Percentiles rank a stretch among this genome's conserved stretches.
These are phyloP conservation scores for Skeletonema tropicum DNA, from an alignment of 108 stramenopile species.

Conservation along the genomic window DNA sequence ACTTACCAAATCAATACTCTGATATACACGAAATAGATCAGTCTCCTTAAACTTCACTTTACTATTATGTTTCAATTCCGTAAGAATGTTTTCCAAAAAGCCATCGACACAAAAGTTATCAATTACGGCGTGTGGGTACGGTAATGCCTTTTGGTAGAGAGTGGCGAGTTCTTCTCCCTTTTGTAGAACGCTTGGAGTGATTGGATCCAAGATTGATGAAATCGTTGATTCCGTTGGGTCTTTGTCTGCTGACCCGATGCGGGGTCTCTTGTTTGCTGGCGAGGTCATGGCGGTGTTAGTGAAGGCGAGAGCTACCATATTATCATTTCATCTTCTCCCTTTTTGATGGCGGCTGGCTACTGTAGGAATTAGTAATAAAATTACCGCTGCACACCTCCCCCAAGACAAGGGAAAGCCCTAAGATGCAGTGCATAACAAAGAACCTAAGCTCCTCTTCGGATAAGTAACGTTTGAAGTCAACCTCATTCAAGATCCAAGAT, in stretches of 20 bases:
- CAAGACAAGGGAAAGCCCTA: no score
- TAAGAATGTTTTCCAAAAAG: constrained; percentile 66
- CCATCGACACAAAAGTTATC: constrained; percentile 57
- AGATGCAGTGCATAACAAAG: no score
- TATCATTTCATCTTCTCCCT: no score
- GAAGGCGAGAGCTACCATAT: no score
- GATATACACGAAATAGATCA: constrained; percentile 95
- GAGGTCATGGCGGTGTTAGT: neutral
- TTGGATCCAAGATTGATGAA: constrained; percentile 31
- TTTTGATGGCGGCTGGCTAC: no score
- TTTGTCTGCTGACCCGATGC: neutral
- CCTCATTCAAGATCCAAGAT: no score
- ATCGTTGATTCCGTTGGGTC: neutral
- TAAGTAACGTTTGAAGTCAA: no score
- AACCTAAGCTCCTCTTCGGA: no score
- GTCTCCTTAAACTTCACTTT: constrained; percentile 97
- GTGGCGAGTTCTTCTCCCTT: constrained; percentile 23
- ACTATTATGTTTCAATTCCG: constrained; percentile 86
- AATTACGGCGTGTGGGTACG: constrained; percentile 75
- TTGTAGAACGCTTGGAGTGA: constrained; percentile 32
- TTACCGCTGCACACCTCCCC: no score
- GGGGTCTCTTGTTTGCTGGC: neutral
- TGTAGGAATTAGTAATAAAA: no score
- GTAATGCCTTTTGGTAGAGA: constrained; percentile 50
- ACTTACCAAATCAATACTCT: constrained; percentile 85